Evolutionary conservation across 2,329 filamentous ascomycete genomes (phyloP), one percentile per base, ranked within the genome.

Genomic region (Trichoderma breve): DNA sequence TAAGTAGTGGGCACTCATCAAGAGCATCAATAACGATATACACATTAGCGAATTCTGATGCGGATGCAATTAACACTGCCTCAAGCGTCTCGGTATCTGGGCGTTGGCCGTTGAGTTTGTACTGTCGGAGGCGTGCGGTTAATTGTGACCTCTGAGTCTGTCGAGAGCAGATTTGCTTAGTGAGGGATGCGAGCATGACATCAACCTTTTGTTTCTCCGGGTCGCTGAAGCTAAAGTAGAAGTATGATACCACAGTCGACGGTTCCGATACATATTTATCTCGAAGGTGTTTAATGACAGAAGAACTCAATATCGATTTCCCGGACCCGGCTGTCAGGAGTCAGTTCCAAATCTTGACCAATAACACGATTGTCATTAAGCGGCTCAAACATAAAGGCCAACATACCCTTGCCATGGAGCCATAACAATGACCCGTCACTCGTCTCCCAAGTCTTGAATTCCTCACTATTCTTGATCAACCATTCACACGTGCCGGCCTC

Each of bases 361-460:
- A 3, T n/a, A 43, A 43, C 7, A 9, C 7, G 7, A 9, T 4
- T 18, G 7, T 9, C 18, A 4, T 43, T n/a, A 1, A 43, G 39
- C 3, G 7, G 18, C 39, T n/a, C 7, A 9, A 9, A 9, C 1
- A 0, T 43, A 0, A 8, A 18, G 6, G 0, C 8, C 0, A 24
- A 51, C 47, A 24, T 53, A 53, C 47, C 47, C 11, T 53, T 53
- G 5, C 47, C 47, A 21, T 53, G 47, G n/a, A 53, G 47, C 47
- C 47, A 53, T 11, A 53, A 14, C 47, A 53, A 53, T 24, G 47
- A 53, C 11, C 47, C 11, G 14, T 24, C 47, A 3, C 11, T 53
- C 3, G 47, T 24, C 11, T 53, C 11, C 47, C 47, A 53, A 53
- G 21, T 53, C 3, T 14, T 24, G 11, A 53, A 53, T 21, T 53